Evolutionary conservation across 2,329 filamentous ascomycete species (phyloP), one percentile per base, ranked within the genome.

Genomic region (Aspergillus carbonarius): DNA sequence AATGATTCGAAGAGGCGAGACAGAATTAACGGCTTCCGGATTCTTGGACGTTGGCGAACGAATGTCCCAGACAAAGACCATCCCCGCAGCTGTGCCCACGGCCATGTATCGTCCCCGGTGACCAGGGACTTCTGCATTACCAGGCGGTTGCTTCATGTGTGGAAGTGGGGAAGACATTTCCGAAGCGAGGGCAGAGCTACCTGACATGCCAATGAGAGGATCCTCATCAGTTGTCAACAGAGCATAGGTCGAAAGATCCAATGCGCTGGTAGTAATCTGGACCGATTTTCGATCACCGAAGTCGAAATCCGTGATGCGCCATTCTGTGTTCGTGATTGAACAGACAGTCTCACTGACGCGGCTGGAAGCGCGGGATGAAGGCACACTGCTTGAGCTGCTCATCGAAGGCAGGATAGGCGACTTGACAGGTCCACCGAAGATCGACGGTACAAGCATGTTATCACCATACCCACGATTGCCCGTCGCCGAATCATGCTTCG

Each of bases 1-100:
- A 47, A 98, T 93, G 52, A 89, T 82, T 27, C 92, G 87, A n/a
- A 96, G 70, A 0, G 93, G 91, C 12, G 83, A 79, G 44, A 96
- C 78, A 4, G 78, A 81, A 62, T 88, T 88, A 27, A 79, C 73
- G 4, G 84, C 74, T 44, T 83, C 80, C 1, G 80, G 64, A 66
- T 82, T 85, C 2, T 77, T 80, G 1, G 87, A 81, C 17, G 83
- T 74, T 9, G 83, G 78, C 27, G 89, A 87, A 55, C 95, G 88
- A 66, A 91, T 84, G 69, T 99, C 90, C 92, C 93, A 99, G 1
- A 96, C 75, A 7, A 95, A 75, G 6, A 98, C 81, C n/a, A 81
- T 81, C 0, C 95, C 95, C 9, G 81, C 84, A 55, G 86, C 87
- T 0, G 93, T 98, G 17, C 95, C 95, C 48, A 92, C 78, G 17